Percentiles rank a stretch among this genome's conserved stretches.
phyloP scores from a whole-genome alignment of 768 basidiomycete genomes.

The Hygrocybe coccinea region DNA sequence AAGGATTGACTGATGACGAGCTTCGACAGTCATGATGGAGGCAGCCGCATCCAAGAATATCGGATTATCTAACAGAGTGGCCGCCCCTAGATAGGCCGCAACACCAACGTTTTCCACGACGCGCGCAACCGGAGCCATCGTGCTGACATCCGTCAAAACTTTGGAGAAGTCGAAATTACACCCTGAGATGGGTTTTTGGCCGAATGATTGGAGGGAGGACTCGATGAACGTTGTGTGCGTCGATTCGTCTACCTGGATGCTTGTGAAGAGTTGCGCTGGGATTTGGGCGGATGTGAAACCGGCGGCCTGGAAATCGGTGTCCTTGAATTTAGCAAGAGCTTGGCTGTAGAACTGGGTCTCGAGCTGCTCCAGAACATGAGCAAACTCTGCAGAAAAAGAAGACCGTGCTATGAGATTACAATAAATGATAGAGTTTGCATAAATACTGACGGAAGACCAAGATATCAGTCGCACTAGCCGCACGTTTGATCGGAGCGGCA shows the following conservation, averaged over 20 bases:
- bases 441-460: slow-evolving; percentile 55
- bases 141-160: slow-evolving; percentile 58
- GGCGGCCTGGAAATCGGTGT: slow-evolving; percentile 56
- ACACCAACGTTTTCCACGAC: slow-evolving; percentile 75
- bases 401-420: not conserved
- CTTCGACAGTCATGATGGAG: slow-evolving; percentile 73
- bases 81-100: slow-evolving; percentile 70
- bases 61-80: slow-evolving; percentile 57
- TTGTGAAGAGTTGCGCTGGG: slow-evolving; percentile 55
- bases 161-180: slow-evolving; percentile 69
- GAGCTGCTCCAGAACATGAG: slow-evolving; percentile 68
- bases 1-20: slow-evolving; percentile 76
- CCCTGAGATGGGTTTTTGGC: slow-evolving; percentile 45
- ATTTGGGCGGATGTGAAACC: slow-evolving; percentile 56
- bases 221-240: slow-evolving; percentile 54
- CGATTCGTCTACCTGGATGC: slow-evolving; percentile 58
- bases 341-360: slow-evolving; percentile 67
- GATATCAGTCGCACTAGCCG: slow-evolving; percentile 43
- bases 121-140: slow-evolving; percentile 68
- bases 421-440: not conserved
- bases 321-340: slow-evolving; percentile 60
- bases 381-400: slow-evolving; percentile 52
- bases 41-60: slow-evolving; percentile 59
- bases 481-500: slow-evolving; percentile 46
- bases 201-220: slow-evolving; percentile 52